phyloP scores from a whole-genome alignment of 768 basidiomycete genomes.

The Sistotremastrum suecicum region DNA sequence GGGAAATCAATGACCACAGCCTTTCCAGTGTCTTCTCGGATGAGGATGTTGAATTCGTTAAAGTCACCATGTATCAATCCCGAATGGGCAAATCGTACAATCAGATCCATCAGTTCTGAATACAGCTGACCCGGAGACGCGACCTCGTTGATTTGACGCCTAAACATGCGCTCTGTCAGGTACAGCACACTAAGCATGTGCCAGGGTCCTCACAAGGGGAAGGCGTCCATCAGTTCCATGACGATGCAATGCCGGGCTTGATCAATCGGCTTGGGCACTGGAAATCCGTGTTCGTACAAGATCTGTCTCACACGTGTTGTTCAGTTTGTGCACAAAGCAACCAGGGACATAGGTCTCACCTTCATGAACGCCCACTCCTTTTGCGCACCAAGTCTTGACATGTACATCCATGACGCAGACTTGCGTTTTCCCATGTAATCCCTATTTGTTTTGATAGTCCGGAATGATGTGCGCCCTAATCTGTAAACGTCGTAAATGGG shows the following conservation, averaged over 20 bases:
- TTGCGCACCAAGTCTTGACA: conserved; percentile 90
- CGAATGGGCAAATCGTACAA: conserved; percentile 83
- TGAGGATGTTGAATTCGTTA: conserved; percentile 98
- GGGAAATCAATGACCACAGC: conserved; percentile 97
- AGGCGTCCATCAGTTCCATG: conserved; percentile 93
- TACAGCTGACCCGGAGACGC: conserved; percentile 84
- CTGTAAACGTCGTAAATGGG: conserved; percentile 25
- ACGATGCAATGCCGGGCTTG: conserved; percentile 90
- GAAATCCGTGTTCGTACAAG: conserved; percentile 81
- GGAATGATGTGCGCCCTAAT: conserved; percentile 93
- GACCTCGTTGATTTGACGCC: conserved; percentile 77
- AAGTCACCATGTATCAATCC: conserved; percentile 99
- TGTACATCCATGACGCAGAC: conserved; percentile 98
- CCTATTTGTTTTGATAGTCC: conserved; percentile 89
- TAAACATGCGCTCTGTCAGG: conserved; percentile 17
- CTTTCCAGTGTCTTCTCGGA: conserved; percentile 57
- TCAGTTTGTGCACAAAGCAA: not conserved
- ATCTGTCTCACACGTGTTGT: conserved; percentile 34
- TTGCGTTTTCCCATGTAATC: conserved; percentile 95
- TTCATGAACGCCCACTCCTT: conserved; percentile 99
- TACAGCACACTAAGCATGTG: not conserved
- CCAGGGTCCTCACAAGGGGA: conserved; percentile 61
- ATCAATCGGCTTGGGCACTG: conserved; percentile 87
- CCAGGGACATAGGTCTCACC: conserved; percentile 27
- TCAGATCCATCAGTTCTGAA: conserved; percentile 85